Evolutionary conservation across 2,329 filamentous ascomycete species (phyloP), one percentile per base, ranked within the genome.

Genomic region (Bipolaris gigantea): DNA sequence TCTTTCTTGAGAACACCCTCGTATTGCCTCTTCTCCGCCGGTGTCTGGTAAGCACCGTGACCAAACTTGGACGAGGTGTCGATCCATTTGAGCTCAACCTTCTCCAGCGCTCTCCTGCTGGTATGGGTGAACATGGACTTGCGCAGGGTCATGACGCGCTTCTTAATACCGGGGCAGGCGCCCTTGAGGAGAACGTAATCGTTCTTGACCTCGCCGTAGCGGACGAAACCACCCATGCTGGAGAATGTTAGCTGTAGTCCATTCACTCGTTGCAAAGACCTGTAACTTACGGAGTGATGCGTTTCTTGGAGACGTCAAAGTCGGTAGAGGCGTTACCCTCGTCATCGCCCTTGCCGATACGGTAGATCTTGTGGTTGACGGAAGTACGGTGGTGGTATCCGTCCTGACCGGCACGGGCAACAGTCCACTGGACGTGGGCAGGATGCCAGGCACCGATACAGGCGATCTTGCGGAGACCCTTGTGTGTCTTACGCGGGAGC

Each of bases 401-500:
- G 81, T 88, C 87, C 85, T 99, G 94, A 96, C 94, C 94, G 67
- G 94, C 94, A 89, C 94, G 94, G 78, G 93, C 94, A 84, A 99
- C 94, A 79, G 94, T 99, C 94, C 94, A 99, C 85, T 99, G 94
- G 81, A 99, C 94, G 91, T 99, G 94, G 81, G 90, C 92, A 77
- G 94, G 94, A 86, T 99, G 94, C 94, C 94, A 99, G 74, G 94
- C 94, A 90, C 94, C 94, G 81, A 99, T 99, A 96, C 94, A 99
- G 77, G 94, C 94, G 74, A 99, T 93, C 90, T 99, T 99, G 77
- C 94, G 89, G 77, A 99, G 92, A 96, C 94, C 94, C 89, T 99
- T 99, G 90, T 99, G 94, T 62, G 94, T 99, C 92, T 99, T 99
- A 79, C 94, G 91, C 72, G 94, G 94, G 76, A 99, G 91, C 91